Base-by-base conservation (phyloP, 2,329 filamentous ascomycete genomes). In the Diaporthe citriasiana region DNA sequence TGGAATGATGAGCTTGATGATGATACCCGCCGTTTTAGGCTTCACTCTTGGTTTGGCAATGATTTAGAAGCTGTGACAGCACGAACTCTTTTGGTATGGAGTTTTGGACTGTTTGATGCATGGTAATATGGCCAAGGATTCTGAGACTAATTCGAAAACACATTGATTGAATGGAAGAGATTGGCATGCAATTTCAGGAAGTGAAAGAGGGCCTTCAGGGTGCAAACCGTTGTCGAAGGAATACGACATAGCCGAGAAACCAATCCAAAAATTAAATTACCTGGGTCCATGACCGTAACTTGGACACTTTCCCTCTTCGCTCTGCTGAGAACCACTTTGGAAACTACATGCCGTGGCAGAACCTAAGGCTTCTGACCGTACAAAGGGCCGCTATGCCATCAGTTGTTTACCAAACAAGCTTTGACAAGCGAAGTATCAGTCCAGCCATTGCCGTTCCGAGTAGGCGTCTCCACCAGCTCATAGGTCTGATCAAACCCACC, bases 391-490 rank as follows among this genome's bases (percentile, higher is more conserved):
- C 13, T 15, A 2, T 17, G 10, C 27, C 12, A 38, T 66, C 45
- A 51, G 4, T 3, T 38, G 30, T 73, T 71, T 30, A 66, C 33
- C 19, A 77, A 72, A 38, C 76, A 82, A n/a, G 77, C 75, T 74
- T 77, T 78, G 7, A 77, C 77, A 19, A 78, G 71, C 25, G 75
- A 38, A 3, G 70, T 76, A 60, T 78, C 77, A 4, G 74, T 72
- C 77, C 77, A 78, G 35, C 72, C 57, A 17, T 68, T 70, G 10
- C 72, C 74, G 13, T 77, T 80, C 69, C 77, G 78, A 10, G 75
- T 78, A 12, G 80, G 80, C 35, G 79, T 79, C 78, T 79, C 76
- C 63, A 77, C 77, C 40, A 82, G 76, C 51, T 80, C 74, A 59
- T 82, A 82, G 12, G 75, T 75, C 8, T 77, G 55, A 60, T 73